Evolutionary conservation across 2,329 filamentous ascomycete genomes (phyloP), one percentile per base, ranked within the genome.

Genomic region (Arthrinium phaeospermum): DNA sequence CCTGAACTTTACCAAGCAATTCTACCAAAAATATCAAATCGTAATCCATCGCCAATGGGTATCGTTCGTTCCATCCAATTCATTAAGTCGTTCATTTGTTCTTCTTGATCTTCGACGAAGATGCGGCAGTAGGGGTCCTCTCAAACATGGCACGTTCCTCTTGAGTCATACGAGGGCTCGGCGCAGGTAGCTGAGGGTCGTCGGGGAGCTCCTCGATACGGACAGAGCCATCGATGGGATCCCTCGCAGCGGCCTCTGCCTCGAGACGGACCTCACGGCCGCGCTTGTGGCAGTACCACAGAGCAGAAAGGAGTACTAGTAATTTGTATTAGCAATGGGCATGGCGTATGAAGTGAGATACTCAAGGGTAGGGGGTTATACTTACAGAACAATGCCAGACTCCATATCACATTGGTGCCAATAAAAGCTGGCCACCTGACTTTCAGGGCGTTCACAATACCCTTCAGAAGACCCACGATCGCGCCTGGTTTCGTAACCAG

Each of bases 271-370:
- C 91, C 84, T 99, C 96, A 64, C 91, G 91, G 51, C 96, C 96
- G 71, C 96, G 93, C 85, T 98, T 98, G 83, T 98, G 93, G 84
- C 95, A 98, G 84, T 98, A 99, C 95, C 96, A 99, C 78, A 98
- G 91, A 64, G 97, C 94, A 80, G 98, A 96, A 72, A 99, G 89
- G 22, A 98, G 88, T 71, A 98, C 94, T 93, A 71, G 19, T 4
- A 5, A 22, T 2, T 10, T 16, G 34, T 41, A 3, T 64, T 41
- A 64, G 57, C 2, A 64, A 41, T 41, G 57, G 8, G 53, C 30
- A 34, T 61, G 10, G 30, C 8, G 16, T 41, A 37, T n/a, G 34
- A 64, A 3, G 3, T 37, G 53, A 37, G 16, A 37, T 12, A n/a
- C 19, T 8, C 19, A n/a, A n/a, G 34, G 34, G 57, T 13, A 22